A percentile compares a stretch with the other conserved stretches of the same genome.
Evolutionary conservation across 2,329 filamentous ascomycete species (phyloP).

Genomic region (Talaromyces funiculosus): DNA sequence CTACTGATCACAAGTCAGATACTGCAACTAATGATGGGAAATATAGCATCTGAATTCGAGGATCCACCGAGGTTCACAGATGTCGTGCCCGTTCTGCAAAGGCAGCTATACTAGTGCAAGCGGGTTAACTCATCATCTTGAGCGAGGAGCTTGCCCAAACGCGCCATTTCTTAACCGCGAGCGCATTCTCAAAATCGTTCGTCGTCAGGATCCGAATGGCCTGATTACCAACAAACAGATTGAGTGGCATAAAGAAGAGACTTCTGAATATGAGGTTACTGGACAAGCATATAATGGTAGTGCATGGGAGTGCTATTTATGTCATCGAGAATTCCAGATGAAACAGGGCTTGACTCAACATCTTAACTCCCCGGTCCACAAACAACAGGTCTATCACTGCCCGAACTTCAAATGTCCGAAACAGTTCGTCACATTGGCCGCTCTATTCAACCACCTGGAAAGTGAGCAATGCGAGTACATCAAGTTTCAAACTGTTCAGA

Average conservation of each 20-base stretch:
- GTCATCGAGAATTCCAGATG: conserved; percentile 40
- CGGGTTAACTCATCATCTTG: conserved; percentile 53
- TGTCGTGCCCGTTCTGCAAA: conserved; percentile 55
- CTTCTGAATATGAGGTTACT: conserved; percentile 34
- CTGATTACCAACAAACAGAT: conserved; percentile 50
- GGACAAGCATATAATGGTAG: conserved; percentile 41
- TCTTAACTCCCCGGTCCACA: conserved; percentile 49
- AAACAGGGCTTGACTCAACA: conserved; percentile 45
- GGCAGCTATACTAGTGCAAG: conserved; percentile 45
- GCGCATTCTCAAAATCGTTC: conserved; percentile 43
- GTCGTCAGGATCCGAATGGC: conserved; percentile 43
- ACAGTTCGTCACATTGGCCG: conserved; percentile 37
- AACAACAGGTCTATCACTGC: conserved; percentile 44
- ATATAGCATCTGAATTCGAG: conserved; percentile 53
- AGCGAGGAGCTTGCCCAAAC: conserved; percentile 48
- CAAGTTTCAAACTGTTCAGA: conserved; percentile 38
- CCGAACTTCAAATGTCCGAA: conserved; percentile 35
- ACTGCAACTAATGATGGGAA: background rate
- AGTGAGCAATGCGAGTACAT: conserved; percentile 40
- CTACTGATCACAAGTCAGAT: background rate
- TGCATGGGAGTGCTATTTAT: conserved; percentile 52
- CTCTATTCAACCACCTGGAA: conserved; percentile 42
- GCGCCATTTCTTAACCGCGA: conserved; percentile 46
- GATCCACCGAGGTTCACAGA: conserved; percentile 41
- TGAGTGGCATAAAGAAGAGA: conserved; percentile 37